Conservation (phyloP, 805 yeast species). For the Candida maris region DNA sequence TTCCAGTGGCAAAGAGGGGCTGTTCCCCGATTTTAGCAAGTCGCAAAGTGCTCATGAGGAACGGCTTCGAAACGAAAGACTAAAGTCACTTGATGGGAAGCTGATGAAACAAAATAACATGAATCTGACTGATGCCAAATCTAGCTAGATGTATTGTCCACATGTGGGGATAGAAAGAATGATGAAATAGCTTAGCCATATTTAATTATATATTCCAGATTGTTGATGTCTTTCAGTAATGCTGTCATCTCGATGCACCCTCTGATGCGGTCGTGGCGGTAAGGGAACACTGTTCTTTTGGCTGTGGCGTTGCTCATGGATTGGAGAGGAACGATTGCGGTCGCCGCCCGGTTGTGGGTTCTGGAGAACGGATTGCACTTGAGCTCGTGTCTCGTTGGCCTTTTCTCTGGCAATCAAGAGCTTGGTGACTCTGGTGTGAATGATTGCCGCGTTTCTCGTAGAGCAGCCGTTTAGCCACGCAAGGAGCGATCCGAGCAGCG, state of each 20-base stretch:
- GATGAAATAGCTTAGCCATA: no score
- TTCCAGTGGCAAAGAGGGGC: conserved; percentile 2
- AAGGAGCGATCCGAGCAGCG: conserved; percentile 72
- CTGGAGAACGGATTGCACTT: no score
- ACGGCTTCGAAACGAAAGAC: conserved; percentile 11
- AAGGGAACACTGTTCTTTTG: background rate
- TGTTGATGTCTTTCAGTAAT: no score
- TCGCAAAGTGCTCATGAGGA: conserved; percentile 8
- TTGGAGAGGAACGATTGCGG: background rate
- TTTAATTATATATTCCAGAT: no score
- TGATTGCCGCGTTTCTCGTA: conserved; percentile 81
- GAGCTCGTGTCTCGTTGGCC: no score
- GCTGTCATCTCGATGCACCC: conserved; percentile 1
- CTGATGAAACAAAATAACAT: conserved; percentile 4
- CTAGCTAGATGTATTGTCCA: no score
- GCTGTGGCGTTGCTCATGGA: background rate
- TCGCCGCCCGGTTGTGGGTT: no score
- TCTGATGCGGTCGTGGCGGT: background rate
- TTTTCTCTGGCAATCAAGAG: conserved; percentile 15
- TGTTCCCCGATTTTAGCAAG: conserved; percentile 8
- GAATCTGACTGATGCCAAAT: no score
- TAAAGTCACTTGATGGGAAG: conserved; percentile 25
- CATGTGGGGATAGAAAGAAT: no score
- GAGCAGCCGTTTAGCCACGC: conserved; percentile 84
- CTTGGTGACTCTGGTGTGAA: conserved; percentile 43